Evolutionary conservation across 768 basidiomycete species (phyloP).

Genomic region (Lenzites betulinus): DNA sequence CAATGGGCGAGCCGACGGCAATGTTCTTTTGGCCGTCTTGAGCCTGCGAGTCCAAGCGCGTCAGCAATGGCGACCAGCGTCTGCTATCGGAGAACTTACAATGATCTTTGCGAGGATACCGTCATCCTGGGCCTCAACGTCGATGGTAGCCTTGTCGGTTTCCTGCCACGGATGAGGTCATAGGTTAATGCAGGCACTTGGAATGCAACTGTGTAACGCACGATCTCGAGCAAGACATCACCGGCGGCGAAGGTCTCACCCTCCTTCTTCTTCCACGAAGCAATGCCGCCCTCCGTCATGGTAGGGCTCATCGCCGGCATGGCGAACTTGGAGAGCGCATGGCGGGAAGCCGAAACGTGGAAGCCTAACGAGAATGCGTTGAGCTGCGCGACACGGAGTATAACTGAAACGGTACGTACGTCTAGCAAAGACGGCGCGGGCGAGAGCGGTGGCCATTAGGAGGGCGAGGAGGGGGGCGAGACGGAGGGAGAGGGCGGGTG

Average conservation of each 20-base stretch:
- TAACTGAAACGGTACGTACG: constrained; percentile 44
- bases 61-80: constrained; percentile 5
- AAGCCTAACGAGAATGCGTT: constrained; percentile 54
- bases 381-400: not conserved
- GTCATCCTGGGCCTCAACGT: constrained; percentile 98
- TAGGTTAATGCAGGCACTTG: constrained; percentile 1
- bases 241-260: constrained; percentile 88
- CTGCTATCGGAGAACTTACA: constrained; percentile 47
- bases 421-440: constrained; percentile 61
- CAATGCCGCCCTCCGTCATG: constrained; percentile 99
- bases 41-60: constrained; percentile 46
- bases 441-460: constrained; percentile 63
- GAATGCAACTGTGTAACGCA: constrained; percentile 33
- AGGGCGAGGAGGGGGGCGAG: constrained; percentile 30
- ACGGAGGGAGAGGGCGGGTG: constrained; percentile 21
- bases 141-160: constrained; percentile 99
- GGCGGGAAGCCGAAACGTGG: constrained; percentile 76
- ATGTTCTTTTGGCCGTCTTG: constrained; percentile 87
- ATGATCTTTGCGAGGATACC: constrained; percentile 97
- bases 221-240: constrained; percentile 96
- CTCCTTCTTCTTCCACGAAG: constrained; percentile 96
- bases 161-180: constrained; percentile 55
- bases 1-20: constrained; percentile 85
- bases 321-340: constrained; percentile 83
- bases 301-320: constrained; percentile 99